Percentiles rank a stretch among this genome's conserved stretches.
These are phyloP conservation scores for Meyerozyma smithsonii DNA, from an alignment of 1,139 yeast genomes.

Conservation along the genomic window DNA sequence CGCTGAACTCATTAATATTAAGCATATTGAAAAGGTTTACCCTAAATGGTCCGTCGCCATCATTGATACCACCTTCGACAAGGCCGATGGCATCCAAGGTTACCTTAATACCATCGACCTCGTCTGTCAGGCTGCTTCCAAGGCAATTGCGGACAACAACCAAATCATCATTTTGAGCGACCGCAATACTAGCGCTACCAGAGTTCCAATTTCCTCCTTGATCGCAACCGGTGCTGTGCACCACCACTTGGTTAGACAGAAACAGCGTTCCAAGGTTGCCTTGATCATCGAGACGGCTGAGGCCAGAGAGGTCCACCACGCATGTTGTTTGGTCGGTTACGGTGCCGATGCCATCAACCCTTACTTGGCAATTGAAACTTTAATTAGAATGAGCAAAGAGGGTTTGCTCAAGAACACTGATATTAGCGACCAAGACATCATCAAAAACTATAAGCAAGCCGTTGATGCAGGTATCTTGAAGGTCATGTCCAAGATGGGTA, in stretches of 20 bases:
- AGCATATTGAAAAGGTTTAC: slow-evolving; percentile 65
- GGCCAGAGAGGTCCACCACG: slow-evolving; percentile 96
- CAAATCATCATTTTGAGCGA: slow-evolving; percentile 78
- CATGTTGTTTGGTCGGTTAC: slow-evolving; percentile 90
- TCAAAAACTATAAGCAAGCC: slow-evolving; percentile 76
- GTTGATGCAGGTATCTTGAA: slow-evolving; percentile 88
- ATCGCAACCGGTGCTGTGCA: slow-evolving; percentile 97
- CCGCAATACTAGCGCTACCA: slow-evolving; percentile 50
- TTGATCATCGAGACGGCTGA: slow-evolving; percentile 89
- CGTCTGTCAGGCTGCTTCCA: slow-evolving; percentile 82
- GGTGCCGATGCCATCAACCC: slow-evolving; percentile 98
- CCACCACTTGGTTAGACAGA: slow-evolving; percentile 92
- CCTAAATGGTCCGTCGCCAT: slow-evolving; percentile 82
- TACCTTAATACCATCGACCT: slow-evolving; percentile 82
- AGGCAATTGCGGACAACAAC: slow-evolving; percentile 72
- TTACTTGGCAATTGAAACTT: slow-evolving; percentile 85
- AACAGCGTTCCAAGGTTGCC: slow-evolving; percentile 95
- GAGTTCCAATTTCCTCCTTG: slow-evolving; percentile 82
- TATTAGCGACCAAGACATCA: slow-evolving; percentile 53
- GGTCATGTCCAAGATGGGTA: slow-evolving; percentile 99
- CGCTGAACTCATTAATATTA: slow-evolving; percentile 69
- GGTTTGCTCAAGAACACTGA: slow-evolving; percentile 64
- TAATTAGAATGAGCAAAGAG: slow-evolving; percentile 79
- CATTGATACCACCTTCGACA: slow-evolving; percentile 88
- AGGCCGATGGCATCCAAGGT: slow-evolving; percentile 78